These are phyloP conservation scores for Hypoxylon lienhwacheense DNA, from an alignment of 495 filamentous ascomycete species.

Conservation along the genomic window DNA sequence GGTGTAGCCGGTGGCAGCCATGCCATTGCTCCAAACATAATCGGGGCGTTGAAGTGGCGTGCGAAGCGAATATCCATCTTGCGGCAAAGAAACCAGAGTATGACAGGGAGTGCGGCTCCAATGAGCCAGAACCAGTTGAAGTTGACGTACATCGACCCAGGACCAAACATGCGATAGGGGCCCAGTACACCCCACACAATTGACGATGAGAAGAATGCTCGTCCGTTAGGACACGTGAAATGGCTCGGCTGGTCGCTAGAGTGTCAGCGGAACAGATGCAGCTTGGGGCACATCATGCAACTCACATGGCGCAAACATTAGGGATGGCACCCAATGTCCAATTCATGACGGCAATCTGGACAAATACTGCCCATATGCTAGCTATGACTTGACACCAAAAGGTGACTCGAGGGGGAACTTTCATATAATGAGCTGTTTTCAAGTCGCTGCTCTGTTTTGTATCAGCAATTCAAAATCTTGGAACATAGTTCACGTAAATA, in stretches of 20 bases:
- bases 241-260: constrained; percentile 47
- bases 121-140: constrained; percentile 63
- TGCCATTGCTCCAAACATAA: constrained; percentile 62
- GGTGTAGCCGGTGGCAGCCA: constrained; percentile 61
- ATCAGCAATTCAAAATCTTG: constrained; percentile 22
- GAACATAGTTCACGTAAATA: neutral
- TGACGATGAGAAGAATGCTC: constrained; percentile 58
- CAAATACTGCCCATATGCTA: constrained; percentile 58
- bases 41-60: constrained; percentile 57
- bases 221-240: constrained; percentile 63
- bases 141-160: constrained; percentile 59
- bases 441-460: constrained; percentile 45
- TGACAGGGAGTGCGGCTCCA: constrained; percentile 53
- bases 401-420: constrained; percentile 62
- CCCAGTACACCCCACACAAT: constrained; percentile 64
- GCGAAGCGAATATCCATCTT: constrained; percentile 48
- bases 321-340: constrained; percentile 61
- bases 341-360: constrained; percentile 63
- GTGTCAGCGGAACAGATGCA: neutral
- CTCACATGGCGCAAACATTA: constrained; percentile 51
- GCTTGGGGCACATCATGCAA: neutral
- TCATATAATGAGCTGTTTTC: constrained; percentile 68
- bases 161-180: constrained; percentile 58
- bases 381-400: constrained; percentile 61
- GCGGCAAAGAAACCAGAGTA: constrained; percentile 56